Conservation (phyloP, 2,329 filamentous ascomycete genomes). For the Curvularia hawaiiensis region DNA sequence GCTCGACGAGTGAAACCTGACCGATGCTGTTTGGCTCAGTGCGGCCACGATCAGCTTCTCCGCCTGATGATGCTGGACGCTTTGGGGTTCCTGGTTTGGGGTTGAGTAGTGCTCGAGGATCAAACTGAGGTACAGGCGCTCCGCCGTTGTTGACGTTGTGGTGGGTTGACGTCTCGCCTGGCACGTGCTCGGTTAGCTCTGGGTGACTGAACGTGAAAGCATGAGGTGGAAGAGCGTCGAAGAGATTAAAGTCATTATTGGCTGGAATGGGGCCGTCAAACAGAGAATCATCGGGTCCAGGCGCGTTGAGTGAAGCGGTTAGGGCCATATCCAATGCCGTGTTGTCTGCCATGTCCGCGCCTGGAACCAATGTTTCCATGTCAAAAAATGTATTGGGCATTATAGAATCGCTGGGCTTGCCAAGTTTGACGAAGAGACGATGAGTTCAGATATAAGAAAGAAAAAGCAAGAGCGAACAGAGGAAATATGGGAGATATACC, state of each 20-base stretch:
- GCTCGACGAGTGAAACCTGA: constrained; percentile 71
- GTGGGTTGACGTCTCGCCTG: constrained; percentile 27
- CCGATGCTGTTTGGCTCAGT: constrained; percentile 43
- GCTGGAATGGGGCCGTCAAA: background rate
- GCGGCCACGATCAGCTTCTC: constrained; percentile 29
- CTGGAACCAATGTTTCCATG: constrained; percentile 3
- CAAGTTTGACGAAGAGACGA: background rate
- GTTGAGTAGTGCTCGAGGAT: constrained; percentile 43
- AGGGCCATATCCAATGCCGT: background rate
- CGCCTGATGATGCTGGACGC: constrained; percentile 35
- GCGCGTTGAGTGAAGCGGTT: constrained; percentile 1
- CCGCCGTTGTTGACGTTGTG: constrained; percentile 20
- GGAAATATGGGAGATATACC: constrained; percentile 23
- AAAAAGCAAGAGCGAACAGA: background rate
- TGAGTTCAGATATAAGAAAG: background rate
- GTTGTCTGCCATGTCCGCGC: constrained; percentile 4
- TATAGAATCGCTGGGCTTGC: background rate
- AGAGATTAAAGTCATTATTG: background rate
- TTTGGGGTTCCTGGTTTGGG: constrained; percentile 38
- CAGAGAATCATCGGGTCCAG: background rate
- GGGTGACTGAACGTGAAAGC: constrained; percentile 9
- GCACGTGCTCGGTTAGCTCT: constrained; percentile 25
- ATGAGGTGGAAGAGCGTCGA: background rate
- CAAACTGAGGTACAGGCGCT: constrained; percentile 21
- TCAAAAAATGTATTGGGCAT: background rate